These are phyloP conservation scores for Cokeromyces recurvatus DNA, from an alignment of 371 early-diverging fungal species.

Conservation along the genomic window DNA sequence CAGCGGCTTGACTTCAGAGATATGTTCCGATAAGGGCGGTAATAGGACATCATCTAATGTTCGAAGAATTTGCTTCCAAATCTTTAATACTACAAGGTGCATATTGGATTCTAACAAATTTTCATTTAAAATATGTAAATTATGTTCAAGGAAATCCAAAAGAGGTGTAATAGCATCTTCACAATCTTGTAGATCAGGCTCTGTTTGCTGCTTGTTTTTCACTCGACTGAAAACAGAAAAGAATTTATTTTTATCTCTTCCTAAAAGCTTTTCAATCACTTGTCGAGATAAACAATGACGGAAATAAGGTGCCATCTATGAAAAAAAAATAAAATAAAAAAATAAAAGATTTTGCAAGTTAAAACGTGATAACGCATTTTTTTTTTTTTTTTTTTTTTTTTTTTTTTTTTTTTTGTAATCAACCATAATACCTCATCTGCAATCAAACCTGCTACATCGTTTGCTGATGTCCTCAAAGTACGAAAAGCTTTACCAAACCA, in stretches of 20 bases:
- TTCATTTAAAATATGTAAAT: slow-evolving; percentile 64
- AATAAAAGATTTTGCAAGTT: too few species aligned
- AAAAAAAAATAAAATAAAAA: too few species aligned
- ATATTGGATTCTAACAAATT: slow-evolving; percentile 67
- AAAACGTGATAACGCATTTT: background rate
- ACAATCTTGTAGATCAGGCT: slow-evolving; percentile 53
- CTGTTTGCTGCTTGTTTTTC: slow-evolving; percentile 1
- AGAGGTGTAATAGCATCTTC: slow-evolving; percentile 63
- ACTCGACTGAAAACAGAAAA: slow-evolving; percentile 13
- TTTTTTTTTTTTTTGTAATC: too few species aligned
- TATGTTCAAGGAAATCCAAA: slow-evolving; percentile 76
- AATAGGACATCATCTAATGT: slow-evolving; percentile 64
- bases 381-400: too few species aligned
- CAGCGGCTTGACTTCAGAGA: slow-evolving; percentile 51
- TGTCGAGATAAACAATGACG: slow-evolving; percentile 45
- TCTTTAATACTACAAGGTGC: slow-evolving; percentile 63
- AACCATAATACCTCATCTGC: slow-evolving; percentile 61
- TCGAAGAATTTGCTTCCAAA: slow-evolving; percentile 76
- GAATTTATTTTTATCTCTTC: slow-evolving; percentile 15
- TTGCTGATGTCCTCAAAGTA: slow-evolving; percentile 54
- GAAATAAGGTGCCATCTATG: slow-evolving; percentile 41
- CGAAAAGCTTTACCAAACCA: slow-evolving; percentile 77
- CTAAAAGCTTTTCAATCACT: slow-evolving; percentile 15
- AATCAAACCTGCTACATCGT: slow-evolving; percentile 57
- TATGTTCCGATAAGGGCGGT: slow-evolving; percentile 68